Conservation (phyloP, 768 basidiomycete genomes). For the Lactarius quietus region DNA sequence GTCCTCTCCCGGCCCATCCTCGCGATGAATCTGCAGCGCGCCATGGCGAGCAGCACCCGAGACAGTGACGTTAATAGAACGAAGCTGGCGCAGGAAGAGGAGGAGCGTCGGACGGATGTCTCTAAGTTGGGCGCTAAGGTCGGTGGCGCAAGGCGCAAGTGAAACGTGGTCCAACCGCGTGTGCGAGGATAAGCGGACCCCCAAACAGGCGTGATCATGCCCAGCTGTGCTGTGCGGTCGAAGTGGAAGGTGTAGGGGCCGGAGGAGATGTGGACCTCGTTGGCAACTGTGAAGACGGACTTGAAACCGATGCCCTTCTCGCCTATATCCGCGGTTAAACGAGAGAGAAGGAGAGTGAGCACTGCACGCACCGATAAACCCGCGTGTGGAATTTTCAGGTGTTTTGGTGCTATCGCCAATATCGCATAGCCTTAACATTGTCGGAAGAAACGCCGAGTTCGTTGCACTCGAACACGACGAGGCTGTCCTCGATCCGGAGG, state of each 20-base stretch:
- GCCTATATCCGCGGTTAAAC: slow-evolving; percentile 20
- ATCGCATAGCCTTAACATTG: slow-evolving; percentile 30
- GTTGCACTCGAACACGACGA: slow-evolving; percentile 28
- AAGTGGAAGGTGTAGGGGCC: slow-evolving; percentile 28
- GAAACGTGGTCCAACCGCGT: slow-evolving; percentile 30
- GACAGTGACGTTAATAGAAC: slow-evolving; percentile 20
- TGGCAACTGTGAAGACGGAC: slow-evolving; percentile 31
- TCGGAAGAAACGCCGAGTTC: slow-evolving; percentile 27
- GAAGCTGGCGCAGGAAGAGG: slow-evolving; percentile 29
- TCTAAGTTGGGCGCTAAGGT: slow-evolving; percentile 22
- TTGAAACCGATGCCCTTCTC: slow-evolving; percentile 35
- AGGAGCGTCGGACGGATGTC: slow-evolving; percentile 27
- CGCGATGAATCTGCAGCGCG: slow-evolving; percentile 9
- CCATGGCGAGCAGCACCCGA: not conserved
- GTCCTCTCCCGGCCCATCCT: slow-evolving; percentile 4
- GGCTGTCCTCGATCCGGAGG: slow-evolving; percentile 18
- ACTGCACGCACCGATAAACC: slow-evolving; percentile 21
- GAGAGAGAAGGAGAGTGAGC: not conserved
- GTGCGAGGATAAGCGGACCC: not conserved
- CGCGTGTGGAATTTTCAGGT: slow-evolving; percentile 12
- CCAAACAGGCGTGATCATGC: slow-evolving; percentile 31
- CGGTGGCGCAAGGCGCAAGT: slow-evolving; percentile 19
- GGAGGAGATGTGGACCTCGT: slow-evolving; percentile 28
- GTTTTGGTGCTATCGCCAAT: slow-evolving; percentile 31
- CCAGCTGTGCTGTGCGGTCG: slow-evolving; percentile 22